Base-by-base conservation (phyloP, 441 rosid species). In the Sinapis alba region DNA sequence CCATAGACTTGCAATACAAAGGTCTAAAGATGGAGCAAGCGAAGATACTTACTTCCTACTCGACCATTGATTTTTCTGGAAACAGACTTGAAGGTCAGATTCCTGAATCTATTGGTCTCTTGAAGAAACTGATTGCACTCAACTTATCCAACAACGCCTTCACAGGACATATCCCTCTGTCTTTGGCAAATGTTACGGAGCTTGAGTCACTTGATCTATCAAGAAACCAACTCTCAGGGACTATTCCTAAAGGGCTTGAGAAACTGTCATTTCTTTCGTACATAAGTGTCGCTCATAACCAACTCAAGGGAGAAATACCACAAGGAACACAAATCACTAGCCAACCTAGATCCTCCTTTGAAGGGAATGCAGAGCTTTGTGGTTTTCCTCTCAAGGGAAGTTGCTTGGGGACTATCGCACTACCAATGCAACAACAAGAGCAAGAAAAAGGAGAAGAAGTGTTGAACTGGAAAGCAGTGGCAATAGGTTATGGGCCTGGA, bases 241-340 rank as follows among this genome's bases (percentile, higher is more conserved):
- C 70, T 59, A 82, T 86, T 27, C 83, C 84, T 6, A 32, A 3
- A 7, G 32, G 75, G 8, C 51, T 86, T 4, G 13, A 20, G 0
- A 62, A 45, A 0, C 68, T 85, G 19, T 73, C 23, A 0, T 73
- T 41, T 18, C 71, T 71, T 4, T 12, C 27, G 15, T 15, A 9
- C 41, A 60, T 88, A 54, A 78, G 79, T 59, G 72, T 88, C 13
- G 78, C 96, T 2, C 1, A 66, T 23, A 88, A 90, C 68, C 60
- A 65, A 0, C 84, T 90, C 0, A 76, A 1, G 0, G 90, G 90
- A 9, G 32, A 0, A 69, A 88, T 90, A n/a, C 90, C 95, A 28
- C 1, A 0, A 1, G 34, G 61, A 2, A 34, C 61, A 0, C 92
- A 90, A 4, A 12, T 75, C 20, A 68, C 7, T 32, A 32, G 89